Conservation (phyloP, 1,284 basidiomycete species). For the Ustilago loliicola region DNA sequence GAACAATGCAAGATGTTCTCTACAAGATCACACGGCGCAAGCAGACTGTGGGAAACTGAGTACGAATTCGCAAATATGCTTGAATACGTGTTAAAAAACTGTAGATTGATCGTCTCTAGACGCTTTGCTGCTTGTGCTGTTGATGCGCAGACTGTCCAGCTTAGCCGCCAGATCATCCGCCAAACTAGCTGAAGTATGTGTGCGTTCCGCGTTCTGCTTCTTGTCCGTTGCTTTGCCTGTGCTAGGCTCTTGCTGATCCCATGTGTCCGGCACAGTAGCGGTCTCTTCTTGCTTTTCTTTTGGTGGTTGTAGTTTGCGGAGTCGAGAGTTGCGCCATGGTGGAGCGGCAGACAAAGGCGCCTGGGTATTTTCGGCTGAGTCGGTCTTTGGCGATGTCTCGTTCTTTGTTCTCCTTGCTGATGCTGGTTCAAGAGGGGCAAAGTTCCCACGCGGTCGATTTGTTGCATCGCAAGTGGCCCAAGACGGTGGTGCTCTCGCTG, state of each 20-base stretch:
- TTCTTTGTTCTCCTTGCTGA: background rate
- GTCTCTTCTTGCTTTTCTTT: background rate
- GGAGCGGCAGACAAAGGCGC: background rate
- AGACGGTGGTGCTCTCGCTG: background rate
- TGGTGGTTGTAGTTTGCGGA: conserved; percentile 21
- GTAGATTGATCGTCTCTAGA: background rate
- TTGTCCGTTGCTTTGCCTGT: background rate
- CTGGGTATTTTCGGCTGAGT: background rate
- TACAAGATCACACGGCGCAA: background rate
- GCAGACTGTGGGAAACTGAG: background rate
- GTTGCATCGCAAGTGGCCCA: background rate
- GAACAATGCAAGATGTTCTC: background rate
- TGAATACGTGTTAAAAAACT: too few relatives aligned
- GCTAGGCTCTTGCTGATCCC: conserved; percentile 11
- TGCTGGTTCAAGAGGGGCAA: conserved; percentile 14
- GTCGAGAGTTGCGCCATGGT: conserved; percentile 35
- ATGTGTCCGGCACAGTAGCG: conserved; percentile 12
- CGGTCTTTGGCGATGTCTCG: background rate
- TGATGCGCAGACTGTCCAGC: conserved; percentile 27
- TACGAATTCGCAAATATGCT: background rate
- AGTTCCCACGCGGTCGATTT: conserved; percentile 9
- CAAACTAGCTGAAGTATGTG: background rate
- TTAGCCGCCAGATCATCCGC: conserved; percentile 24
- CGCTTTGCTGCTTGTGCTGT: conserved; percentile 2
- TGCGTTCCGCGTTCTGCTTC: background rate